Base-by-base conservation (phyloP, 2,329 filamentous ascomycete genomes). In the Pestalotiopsis sp. region DNA sequence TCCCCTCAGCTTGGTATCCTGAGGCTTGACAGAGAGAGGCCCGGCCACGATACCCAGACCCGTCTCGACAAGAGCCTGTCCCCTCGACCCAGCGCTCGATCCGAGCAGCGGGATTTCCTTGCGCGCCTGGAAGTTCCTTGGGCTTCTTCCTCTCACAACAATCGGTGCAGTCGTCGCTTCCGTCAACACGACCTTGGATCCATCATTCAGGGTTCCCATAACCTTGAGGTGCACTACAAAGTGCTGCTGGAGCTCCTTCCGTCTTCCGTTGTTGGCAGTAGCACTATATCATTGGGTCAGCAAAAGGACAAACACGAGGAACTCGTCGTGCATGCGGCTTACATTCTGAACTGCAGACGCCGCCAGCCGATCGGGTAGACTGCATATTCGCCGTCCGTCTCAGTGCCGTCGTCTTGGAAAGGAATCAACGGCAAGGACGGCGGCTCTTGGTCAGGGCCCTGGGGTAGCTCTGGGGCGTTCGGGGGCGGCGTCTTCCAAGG, bases 401-500 rank as follows among this genome's bases (percentile, higher is more conserved):
- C 87, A 14, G 81, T 77, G 13, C 85, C 86, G 61, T 89, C 87
- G n/a, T 90, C 88, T 56, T 89, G 86, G 74, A 90, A 90, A 4
- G 89, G 88, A 64, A 90, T 88, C 71, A 98, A 82, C 1, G 94
- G 93, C 69, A 97, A 90, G 1, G 94, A 88, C 0, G 92, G 89
- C 4, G 95, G 95, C 78, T 98, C 95, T 77, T 95, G 94, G 78
- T 98, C 95, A 0, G 84, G 84, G 1, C 83, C 84, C 71, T 91
- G 89, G 70, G 82, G 86, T 69, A 90, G 85, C 72, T 92, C 89
- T n/a, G 90, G 87, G 3, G 91, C 89, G 80, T 91, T 93, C 65
- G 93, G 93, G 36, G 92, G 93, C 1, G 94, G 95, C 2, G 95
- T 98, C 84, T 98, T 98, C 95, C 95, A 98, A 1, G 95, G 95